phyloP scores from a whole-genome alignment of 2,329 filamentous ascomycete species.

The Aspergillus quadricinctus region DNA sequence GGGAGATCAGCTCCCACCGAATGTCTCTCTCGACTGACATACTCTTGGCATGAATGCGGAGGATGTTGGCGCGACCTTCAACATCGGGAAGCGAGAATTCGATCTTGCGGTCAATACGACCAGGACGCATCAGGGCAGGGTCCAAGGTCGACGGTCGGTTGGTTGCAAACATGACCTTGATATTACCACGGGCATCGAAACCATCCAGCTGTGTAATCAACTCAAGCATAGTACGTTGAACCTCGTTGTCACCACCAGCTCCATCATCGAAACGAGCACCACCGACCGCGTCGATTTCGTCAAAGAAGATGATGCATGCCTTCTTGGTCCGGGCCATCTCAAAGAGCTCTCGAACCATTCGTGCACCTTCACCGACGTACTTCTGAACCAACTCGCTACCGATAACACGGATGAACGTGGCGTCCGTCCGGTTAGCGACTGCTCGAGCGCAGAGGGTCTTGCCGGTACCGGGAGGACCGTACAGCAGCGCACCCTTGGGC shows the following conservation, averaged over 20 bases:
- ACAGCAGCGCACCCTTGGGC: constrained; percentile 93
- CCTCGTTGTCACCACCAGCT: constrained; percentile 94
- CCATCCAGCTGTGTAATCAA: constrained; percentile 95
- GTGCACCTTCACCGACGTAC: constrained; percentile 95
- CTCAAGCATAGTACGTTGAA: constrained; percentile 96
- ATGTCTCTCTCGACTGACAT: constrained; percentile 99
- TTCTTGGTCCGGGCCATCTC: constrained; percentile 99
- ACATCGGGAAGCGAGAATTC: constrained; percentile 97
- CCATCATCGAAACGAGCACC: constrained; percentile 96
- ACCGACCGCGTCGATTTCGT: constrained; percentile 95
- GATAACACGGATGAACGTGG: constrained; percentile 97
- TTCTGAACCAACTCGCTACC: constrained; percentile 97
- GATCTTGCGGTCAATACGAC: constrained; percentile 97
- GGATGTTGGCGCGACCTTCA: constrained; percentile 93
- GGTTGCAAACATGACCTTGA: constrained; percentile 99
- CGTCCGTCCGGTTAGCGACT: constrained; percentile 95
- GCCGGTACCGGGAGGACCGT: constrained; percentile 95
- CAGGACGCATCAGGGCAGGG: constrained; percentile 93
- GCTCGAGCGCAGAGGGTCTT: constrained; percentile 97
- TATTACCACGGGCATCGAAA: constrained; percentile 94
- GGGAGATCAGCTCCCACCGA: constrained; percentile 96
- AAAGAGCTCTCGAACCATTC: constrained; percentile 98
- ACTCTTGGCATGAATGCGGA: constrained; percentile 97
- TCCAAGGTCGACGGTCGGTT: constrained; percentile 94
- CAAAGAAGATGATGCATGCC: constrained; percentile 99